phyloP scores from a whole-genome alignment of 2,329 filamentous ascomycete genomes.

The Fusarium algeriense region DNA sequence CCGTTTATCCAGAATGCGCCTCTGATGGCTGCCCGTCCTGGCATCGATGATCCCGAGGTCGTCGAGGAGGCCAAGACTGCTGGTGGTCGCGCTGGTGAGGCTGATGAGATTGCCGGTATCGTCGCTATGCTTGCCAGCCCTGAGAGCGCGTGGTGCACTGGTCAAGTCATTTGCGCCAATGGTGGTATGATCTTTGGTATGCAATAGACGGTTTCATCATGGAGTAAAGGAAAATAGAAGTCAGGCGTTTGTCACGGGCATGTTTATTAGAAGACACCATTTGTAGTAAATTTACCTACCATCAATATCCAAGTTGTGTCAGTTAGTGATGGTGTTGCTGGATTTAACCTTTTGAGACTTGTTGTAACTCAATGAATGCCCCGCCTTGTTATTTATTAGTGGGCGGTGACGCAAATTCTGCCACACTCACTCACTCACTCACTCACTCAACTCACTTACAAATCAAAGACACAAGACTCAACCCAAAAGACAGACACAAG shows the following conservation, averaged over 20 bases:
- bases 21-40: constrained; percentile 43
- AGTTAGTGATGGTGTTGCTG: not conserved
- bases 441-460: constrained; percentile 37
- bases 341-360: not conserved
- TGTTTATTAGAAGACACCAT: constrained; percentile 27
- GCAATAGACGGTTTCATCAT: constrained; percentile 34
- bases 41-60: constrained; percentile 42
- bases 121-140: constrained; percentile 45
- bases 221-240: constrained; percentile 15
- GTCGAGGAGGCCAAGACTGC: constrained; percentile 47
- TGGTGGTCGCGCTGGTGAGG: constrained; percentile 46
- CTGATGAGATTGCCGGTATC: constrained; percentile 43
- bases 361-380: constrained; percentile 26
- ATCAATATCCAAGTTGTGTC: not conserved
- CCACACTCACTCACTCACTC: constrained; percentile 31
- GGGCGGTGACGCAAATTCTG: constrained; percentile 49
- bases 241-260: constrained; percentile 7
- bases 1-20: constrained; percentile 48
- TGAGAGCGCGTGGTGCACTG: constrained; percentile 47
- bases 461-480: constrained; percentile 27
- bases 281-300: constrained; percentile 6
- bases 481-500: not conserved
- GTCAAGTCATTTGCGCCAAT: constrained; percentile 48
- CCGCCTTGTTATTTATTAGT: constrained; percentile 36
- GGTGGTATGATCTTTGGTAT: constrained; percentile 48